Evolutionary conservation across 2,329 filamentous ascomycete genomes (phyloP).

Genomic region (Colletotrichum camelliae): DNA sequence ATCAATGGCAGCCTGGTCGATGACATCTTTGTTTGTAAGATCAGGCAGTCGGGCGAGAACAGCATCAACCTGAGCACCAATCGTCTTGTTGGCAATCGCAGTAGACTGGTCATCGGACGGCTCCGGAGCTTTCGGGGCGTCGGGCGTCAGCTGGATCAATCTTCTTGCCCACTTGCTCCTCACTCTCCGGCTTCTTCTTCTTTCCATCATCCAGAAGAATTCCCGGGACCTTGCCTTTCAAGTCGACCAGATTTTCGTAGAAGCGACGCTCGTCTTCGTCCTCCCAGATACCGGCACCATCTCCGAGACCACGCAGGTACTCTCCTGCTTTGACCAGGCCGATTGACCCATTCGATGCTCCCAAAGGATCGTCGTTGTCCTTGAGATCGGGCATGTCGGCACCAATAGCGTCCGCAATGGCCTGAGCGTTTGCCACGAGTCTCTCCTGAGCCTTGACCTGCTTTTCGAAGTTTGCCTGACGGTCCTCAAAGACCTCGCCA

Average conservation of each 20-base stretch:
- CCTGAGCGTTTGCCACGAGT: constrained; percentile 86
- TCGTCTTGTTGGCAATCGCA: constrained; percentile 96
- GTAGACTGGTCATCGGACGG: constrained; percentile 83
- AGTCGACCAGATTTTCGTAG: constrained; percentile 94
- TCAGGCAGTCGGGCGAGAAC: constrained; percentile 88
- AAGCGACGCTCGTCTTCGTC: constrained; percentile 98
- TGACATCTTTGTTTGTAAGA: constrained; percentile 86
- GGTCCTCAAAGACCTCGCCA: constrained; percentile 96
- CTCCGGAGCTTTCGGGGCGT: constrained; percentile 54
- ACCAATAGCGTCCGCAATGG: constrained; percentile 85
- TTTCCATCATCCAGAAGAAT: constrained; percentile 93
- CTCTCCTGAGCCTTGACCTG: constrained; percentile 92
- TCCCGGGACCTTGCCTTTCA: constrained; percentile 93
- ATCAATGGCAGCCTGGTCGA: constrained; percentile 92
- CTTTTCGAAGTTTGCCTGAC: constrained; percentile 94
- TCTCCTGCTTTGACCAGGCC: constrained; percentile 94
- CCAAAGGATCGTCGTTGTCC: constrained; percentile 76
- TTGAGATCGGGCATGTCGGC: constrained; percentile 93
- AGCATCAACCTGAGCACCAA: constrained; percentile 94
- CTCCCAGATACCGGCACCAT: constrained; percentile 96
- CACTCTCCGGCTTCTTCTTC: constrained; percentile 85
- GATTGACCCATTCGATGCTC: constrained; percentile 76
- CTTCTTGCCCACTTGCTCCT: constrained; percentile 85
- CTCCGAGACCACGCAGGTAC: constrained; percentile 87
- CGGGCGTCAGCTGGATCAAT: constrained; percentile 58